A percentile compares a stretch with the other conserved stretches of the same genome.
Evolutionary conservation across 2,329 filamentous ascomycete species (phyloP).

Genomic region (Colletotrichum lupini): DNA sequence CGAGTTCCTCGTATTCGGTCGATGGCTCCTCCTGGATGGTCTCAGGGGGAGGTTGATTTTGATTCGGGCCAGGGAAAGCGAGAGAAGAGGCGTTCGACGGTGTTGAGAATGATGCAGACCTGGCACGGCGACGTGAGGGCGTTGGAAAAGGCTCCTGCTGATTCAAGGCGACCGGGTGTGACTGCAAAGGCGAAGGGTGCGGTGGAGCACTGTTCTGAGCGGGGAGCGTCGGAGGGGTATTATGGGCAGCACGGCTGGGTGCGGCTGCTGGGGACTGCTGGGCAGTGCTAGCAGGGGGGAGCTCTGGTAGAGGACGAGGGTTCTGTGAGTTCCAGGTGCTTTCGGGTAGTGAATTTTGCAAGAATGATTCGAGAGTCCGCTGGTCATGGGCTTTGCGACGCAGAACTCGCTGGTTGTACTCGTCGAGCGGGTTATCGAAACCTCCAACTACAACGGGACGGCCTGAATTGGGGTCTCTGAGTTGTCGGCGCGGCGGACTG

Average conservation of each 20-base stretch:
- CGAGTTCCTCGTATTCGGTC: constrained; percentile 7
- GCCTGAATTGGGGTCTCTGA: constrained; percentile 8
- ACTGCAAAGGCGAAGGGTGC: constrained; percentile 32
- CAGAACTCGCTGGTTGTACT: constrained; percentile 23
- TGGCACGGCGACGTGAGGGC: constrained; percentile 20
- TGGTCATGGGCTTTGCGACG: constrained; percentile 19
- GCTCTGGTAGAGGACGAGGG: constrained; percentile 28
- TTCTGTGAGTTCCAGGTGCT: neutral
- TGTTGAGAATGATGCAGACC: constrained; percentile 26
- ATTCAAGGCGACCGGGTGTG: constrained; percentile 31
- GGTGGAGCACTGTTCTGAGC: constrained; percentile 26
- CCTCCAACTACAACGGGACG: constrained; percentile 33
- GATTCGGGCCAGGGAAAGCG: neutral
- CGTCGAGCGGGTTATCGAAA: constrained; percentile 32
- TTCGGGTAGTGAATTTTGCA: neutral
- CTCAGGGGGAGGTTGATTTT: neutral
- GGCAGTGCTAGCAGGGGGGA: constrained; percentile 15
- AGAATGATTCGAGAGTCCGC: constrained; percentile 2
- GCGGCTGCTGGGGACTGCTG: constrained; percentile 12
- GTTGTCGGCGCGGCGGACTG: constrained; percentile 21
- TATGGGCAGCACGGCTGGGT: constrained; percentile 12
- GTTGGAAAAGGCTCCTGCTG: constrained; percentile 22
- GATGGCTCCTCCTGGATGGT: constrained; percentile 9
- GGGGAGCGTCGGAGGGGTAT: constrained; percentile 22
- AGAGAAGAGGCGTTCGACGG: neutral